A percentile compares a stretch with the other conserved stretches of the same genome.
Conservation (phyloP, 257 asterid genomes). For the Scutellaria barbata region DNA sequence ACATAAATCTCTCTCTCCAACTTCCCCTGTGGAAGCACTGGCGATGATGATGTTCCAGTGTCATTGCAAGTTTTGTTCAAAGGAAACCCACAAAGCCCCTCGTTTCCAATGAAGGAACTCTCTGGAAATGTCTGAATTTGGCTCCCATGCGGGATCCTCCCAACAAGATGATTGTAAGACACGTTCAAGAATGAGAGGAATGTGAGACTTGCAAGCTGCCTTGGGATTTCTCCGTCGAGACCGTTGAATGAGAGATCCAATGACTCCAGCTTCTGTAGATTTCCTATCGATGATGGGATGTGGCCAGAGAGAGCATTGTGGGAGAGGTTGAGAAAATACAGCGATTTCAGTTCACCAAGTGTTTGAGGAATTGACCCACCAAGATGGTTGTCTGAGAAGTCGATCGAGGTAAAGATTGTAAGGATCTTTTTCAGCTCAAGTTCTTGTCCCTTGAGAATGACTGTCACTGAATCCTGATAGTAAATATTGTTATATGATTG, state of each 20-base stretch:
- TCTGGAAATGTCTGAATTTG: constrained; percentile 52
- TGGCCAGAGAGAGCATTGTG: constrained; percentile 44
- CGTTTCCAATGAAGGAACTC: constrained; percentile 49
- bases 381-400: constrained; percentile 54
- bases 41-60: neutral
- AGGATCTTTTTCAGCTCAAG: constrained; percentile 50
- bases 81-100: constrained; percentile 57
- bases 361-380: constrained; percentile 45
- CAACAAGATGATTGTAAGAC: constrained; percentile 47
- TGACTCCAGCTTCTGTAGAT: constrained; percentile 38
- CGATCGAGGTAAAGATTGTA: constrained; percentile 45
- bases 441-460: constrained; percentile 48
- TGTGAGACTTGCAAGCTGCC: constrained; percentile 44
- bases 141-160: constrained; percentile 52
- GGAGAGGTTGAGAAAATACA: constrained; percentile 50
- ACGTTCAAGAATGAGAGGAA: constrained; percentile 57
- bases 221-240: constrained; percentile 54
- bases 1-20: constrained; percentile 28
- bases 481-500: neutral
- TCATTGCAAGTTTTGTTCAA: constrained; percentile 38
- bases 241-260: constrained; percentile 50
- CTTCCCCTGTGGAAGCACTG: too few relatives aligned
- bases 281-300: constrained; percentile 45
- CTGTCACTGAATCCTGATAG: constrained; percentile 51
- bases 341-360: constrained; percentile 39